Conservation (phyloP, 2,329 filamentous ascomycete species). For the Penicillium sp. region DNA sequence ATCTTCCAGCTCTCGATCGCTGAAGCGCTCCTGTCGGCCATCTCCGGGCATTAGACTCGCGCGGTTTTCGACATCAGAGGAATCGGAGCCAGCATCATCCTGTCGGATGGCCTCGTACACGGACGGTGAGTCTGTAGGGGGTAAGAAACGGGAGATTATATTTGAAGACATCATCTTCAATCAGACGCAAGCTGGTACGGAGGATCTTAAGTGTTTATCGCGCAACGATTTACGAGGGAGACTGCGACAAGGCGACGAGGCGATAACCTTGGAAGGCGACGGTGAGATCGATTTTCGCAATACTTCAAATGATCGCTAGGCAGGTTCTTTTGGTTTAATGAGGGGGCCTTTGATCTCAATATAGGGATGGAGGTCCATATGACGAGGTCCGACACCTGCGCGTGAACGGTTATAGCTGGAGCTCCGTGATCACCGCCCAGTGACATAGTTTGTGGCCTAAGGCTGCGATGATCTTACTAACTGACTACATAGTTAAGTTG, state of each 20-base stretch:
- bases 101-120: constrained; percentile 47
- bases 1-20: constrained; percentile 54
- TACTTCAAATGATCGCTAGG: neutral
- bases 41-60: constrained; percentile 48
- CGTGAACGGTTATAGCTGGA: neutral
- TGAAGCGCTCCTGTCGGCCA: constrained; percentile 47
- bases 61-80: constrained; percentile 43
- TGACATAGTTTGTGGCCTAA: neutral
- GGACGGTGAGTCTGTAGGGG: constrained; percentile 46
- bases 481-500: neutral
- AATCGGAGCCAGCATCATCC: constrained; percentile 44
- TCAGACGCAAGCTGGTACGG: constrained; percentile 5
- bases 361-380: neutral
- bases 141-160: constrained; percentile 42
- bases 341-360: neutral
- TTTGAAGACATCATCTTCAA: constrained; percentile 41
- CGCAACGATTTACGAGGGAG: constrained; percentile 6
- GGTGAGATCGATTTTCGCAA: constrained; percentile 3
- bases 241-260: constrained; percentile 6
- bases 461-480: neutral
- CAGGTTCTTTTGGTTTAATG: neutral
- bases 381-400: neutral
- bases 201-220: constrained; percentile 10
- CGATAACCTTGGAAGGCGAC: too few relatives aligned
- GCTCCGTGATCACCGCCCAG: neutral